Conservation (phyloP, 2,329 filamentous ascomycete species). For the Ophiostoma sp. region DNA sequence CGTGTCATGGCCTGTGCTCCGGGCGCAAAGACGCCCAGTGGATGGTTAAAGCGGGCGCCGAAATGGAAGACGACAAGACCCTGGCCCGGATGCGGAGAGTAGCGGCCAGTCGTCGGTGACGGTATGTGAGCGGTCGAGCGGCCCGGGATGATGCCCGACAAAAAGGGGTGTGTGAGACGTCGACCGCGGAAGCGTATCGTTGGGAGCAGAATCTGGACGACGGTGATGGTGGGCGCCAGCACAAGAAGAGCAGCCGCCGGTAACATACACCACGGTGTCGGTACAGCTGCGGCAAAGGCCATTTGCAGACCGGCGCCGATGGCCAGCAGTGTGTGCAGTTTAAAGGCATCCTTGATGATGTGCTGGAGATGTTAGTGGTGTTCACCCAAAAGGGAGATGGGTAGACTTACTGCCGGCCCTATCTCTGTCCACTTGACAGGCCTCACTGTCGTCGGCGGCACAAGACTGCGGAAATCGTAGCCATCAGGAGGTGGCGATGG, state of each 20-base stretch:
- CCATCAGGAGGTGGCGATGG: not conserved
- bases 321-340: constrained; percentile 37
- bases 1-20: constrained; percentile 43
- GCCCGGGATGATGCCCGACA: constrained; percentile 36
- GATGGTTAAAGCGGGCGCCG: constrained; percentile 49
- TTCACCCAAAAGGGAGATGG: no score
- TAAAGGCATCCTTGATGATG: constrained; percentile 41
- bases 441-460: not conserved
- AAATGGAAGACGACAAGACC: constrained; percentile 44
- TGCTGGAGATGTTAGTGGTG: constrained; percentile 22
- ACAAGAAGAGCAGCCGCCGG: constrained; percentile 38
- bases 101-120: not conserved
- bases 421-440: constrained; percentile 5
- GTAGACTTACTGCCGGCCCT: not conserved
- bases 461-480: not conserved
- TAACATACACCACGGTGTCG: constrained; percentile 39
- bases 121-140: constrained; percentile 41
- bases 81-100: not conserved
- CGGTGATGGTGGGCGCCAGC: constrained; percentile 37
- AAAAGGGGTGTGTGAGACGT: constrained; percentile 31
- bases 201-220: constrained; percentile 31
- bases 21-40: constrained; percentile 51
- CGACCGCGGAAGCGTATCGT: constrained; percentile 9
- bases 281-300: constrained; percentile 38
- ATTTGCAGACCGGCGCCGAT: constrained; percentile 41